Base-by-base conservation (phyloP, 345 rosid genomes). In the Boechera retrofracta region DNA sequence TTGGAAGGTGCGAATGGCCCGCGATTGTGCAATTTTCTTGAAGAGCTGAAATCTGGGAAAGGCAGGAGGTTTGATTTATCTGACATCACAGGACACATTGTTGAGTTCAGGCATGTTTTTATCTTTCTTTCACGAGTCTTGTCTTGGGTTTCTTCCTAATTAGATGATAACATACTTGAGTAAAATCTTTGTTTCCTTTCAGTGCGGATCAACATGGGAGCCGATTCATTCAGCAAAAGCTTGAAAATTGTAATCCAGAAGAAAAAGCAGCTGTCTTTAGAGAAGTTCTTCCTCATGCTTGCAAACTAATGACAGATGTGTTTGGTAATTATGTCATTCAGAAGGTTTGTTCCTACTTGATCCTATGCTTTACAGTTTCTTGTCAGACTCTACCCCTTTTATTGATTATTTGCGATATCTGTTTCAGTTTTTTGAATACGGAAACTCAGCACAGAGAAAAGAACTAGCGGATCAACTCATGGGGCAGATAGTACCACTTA, bases 171-270 rank as follows among this genome's bases (percentile, higher is more conserved):
- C 70, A 47, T 39, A 68, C 21, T 68, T 73, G 61, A 80, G 53
- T 33, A 5, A 21, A 45, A 67, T 11, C 31, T 67, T 75, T 75
- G 82, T 72, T 51, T 53, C n/a, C 58, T 59, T 84, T 64, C 86
- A 89, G 93, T 78, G 81, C 85, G 72, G 93, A 89, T 83, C 93
- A 89, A 78, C 89, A 89, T 38, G 91, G 94, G 52, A 89, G 94
- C 75, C 79, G 94, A 64, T 89, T 86, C 83, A 89, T 89, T 81
- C 94, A 89, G 84, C 94, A 89, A 79, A 87, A 86, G 84, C 81
- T 89, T 75, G 90, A 89, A 77, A 76, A 72, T 60, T 87, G 91
- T 59, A 81, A 81, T 67, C 68, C 74, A 52, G 90, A 86, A 42
- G 94, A 85, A 55, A 89, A 89, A 81, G 80, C 80, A 33, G 81